phyloP scores from a whole-genome alignment of 257 asterid genomes.

The Forsythia viridissima region DNA sequence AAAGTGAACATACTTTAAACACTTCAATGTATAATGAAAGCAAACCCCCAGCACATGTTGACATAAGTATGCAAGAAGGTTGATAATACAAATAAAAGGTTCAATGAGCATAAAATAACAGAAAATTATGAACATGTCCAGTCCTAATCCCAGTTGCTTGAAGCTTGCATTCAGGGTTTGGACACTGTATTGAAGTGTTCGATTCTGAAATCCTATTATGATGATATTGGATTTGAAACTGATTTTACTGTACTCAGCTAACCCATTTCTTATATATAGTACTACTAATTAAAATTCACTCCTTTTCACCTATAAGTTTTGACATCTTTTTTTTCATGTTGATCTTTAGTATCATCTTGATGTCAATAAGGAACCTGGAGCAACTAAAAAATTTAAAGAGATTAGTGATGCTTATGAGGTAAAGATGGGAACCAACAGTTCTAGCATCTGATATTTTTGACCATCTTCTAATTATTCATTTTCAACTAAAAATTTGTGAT shows the following conservation, averaged over 20 bases:
- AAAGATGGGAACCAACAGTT: constrained; percentile 30
- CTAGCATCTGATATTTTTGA: constrained; percentile 7
- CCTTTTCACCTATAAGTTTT: neutral
- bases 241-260: neutral
- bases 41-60: no score
- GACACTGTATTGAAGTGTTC: neutral
- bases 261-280: neutral
- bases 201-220: neutral
- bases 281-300: neutral
- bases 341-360: constrained; percentile 83
- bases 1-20: no score
- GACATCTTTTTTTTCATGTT: constrained; percentile 22
- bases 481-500: neutral
- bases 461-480: constrained; percentile 16
- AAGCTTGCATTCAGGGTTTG: neutral
- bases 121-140: no score
- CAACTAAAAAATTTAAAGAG: constrained; percentile 94
- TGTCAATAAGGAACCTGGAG: constrained; percentile 95
- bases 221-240: neutral
- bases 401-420: constrained; percentile 99
- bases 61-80: no score
- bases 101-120: no score
- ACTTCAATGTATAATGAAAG: no score
- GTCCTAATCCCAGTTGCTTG: neutral
- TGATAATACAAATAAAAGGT: no score